Evolutionary conservation across 768 basidiomycete species (phyloP).

Genomic region (Mycena kentingensis): DNA sequence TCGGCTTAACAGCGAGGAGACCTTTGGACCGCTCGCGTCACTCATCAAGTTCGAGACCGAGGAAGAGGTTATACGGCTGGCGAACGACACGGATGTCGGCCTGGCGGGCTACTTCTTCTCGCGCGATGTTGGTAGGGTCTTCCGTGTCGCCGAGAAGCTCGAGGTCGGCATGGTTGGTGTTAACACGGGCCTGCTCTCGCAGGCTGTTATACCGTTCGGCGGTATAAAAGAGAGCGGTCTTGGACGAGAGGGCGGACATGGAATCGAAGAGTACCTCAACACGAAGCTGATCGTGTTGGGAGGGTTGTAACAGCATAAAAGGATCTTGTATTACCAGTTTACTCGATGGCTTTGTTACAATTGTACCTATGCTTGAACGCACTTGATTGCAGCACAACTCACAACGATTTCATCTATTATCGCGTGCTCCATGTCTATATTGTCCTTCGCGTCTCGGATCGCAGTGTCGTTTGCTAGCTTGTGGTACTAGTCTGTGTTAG

Average conservation of each 20-base stretch:
- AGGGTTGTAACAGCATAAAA: constrained; percentile 42
- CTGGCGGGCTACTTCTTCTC: constrained; percentile 94
- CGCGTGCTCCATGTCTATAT: constrained; percentile 37
- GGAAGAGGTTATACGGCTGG: constrained; percentile 84
- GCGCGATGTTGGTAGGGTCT: constrained; percentile 82
- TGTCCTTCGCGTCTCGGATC: constrained; percentile 36
- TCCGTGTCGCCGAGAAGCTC: constrained; percentile 91
- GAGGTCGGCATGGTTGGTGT: constrained; percentile 92
- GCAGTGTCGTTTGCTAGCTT: constrained; percentile 62
- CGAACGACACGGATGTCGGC: constrained; percentile 82
- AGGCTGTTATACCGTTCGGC: constrained; percentile 84
- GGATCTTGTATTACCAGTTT: background rate
- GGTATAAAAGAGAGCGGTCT: constrained; percentile 83
- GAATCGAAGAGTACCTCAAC: constrained; percentile 88
- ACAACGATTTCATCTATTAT: constrained; percentile 67
- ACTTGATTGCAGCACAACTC: constrained; percentile 84
- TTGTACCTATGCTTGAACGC: constrained; percentile 38
- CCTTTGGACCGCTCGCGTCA: constrained; percentile 91
- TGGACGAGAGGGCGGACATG: constrained; percentile 87
- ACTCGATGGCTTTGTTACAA: background rate
- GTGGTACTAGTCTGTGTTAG: constrained; percentile 52
- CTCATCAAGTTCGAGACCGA: constrained; percentile 91
- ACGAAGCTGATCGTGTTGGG: constrained; percentile 82
- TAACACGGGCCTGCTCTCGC: constrained; percentile 80
- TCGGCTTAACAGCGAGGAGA: constrained; percentile 78